Evolutionary conservation across 2,329 filamentous ascomycete species (phyloP).

Genomic region (Penicillium brevicompactum): DNA sequence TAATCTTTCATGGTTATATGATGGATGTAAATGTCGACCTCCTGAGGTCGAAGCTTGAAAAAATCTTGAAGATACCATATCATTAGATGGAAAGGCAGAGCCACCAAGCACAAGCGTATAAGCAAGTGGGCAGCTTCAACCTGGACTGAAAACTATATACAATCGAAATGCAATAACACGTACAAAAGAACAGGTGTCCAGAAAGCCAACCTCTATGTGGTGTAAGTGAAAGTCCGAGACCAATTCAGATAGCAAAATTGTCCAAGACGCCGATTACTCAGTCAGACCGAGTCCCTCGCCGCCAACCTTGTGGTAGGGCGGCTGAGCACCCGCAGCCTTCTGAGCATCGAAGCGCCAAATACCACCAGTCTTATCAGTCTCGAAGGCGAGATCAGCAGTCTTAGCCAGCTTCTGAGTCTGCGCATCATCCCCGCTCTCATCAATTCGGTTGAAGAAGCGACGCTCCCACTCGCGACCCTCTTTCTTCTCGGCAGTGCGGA

Average conservation of each 20-base stretch:
- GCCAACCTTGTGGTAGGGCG: slow-evolving; percentile 46
- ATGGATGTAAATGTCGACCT: neutral
- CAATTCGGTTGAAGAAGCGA: slow-evolving; percentile 69
- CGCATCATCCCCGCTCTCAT: slow-evolving; percentile 37
- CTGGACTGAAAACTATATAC: slow-evolving; percentile 25
- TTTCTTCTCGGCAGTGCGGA: slow-evolving; percentile 72
- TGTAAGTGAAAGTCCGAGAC: slow-evolving; percentile 2
- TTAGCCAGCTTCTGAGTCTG: slow-evolving; percentile 47
- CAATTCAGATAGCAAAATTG: neutral
- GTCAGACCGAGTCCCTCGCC: slow-evolving; percentile 43
- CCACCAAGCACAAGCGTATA: slow-evolving; percentile 7
- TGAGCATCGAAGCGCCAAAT: slow-evolving; percentile 68
- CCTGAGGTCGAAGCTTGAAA: neutral
- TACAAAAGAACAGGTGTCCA: slow-evolving; percentile 11
- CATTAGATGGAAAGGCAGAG: slow-evolving; percentile 22
- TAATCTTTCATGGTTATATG: too few relatives aligned
- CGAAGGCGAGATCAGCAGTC: slow-evolving; percentile 48
- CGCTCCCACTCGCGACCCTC: slow-evolving; percentile 78
- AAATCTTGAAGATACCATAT: slow-evolving; percentile 10
- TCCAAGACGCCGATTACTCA: slow-evolving; percentile 8
- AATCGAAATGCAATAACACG: slow-evolving; percentile 23
- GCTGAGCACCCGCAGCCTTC: slow-evolving; percentile 49
- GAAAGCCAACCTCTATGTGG: slow-evolving; percentile 23
- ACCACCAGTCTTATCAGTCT: slow-evolving; percentile 68
- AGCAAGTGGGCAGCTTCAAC: slow-evolving; percentile 9